phyloP scores from a whole-genome alignment of 257 asterid species.

The Forsythia suspensa region DNA sequence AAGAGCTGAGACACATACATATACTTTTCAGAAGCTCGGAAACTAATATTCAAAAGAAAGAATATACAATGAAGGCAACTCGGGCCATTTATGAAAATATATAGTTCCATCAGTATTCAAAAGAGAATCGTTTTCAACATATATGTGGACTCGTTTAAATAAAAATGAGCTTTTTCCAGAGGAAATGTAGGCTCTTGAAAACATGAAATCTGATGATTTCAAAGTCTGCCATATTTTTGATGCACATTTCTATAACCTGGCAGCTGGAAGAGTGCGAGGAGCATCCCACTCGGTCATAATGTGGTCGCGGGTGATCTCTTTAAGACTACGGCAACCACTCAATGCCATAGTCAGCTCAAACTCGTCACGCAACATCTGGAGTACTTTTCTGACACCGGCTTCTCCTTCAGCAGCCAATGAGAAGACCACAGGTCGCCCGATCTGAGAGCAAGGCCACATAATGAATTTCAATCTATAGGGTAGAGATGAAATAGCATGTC shows the following conservation, averaged over 20 bases:
- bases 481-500: neutral
- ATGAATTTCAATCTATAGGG: neutral
- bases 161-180: conserved; percentile 18
- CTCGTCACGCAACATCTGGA: conserved; percentile 86
- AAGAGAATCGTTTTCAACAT: conserved; percentile 21
- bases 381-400: conserved; percentile 79
- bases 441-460: conserved; percentile 35
- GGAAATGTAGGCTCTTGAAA: conserved; percentile 24
- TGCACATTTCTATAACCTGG: conserved; percentile 53
- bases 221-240: neutral
- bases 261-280: conserved; percentile 47
- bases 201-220: conserved; percentile 18
- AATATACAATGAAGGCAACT: conserved; percentile 26
- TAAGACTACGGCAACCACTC: conserved; percentile 76
- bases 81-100: conserved; percentile 23
- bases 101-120: conserved; percentile 30
- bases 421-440: conserved; percentile 92
- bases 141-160: conserved; percentile 26
- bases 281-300: conserved; percentile 79
- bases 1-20: neutral
- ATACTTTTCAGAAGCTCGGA: neutral
- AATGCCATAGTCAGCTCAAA: conserved; percentile 95
- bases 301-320: conserved; percentile 86
- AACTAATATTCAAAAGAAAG: neutral
- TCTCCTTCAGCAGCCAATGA: conserved; percentile 92